phyloP scores from a whole-genome alignment of 202 grass and related monocot species.

The Carex sylvatica region DNA sequence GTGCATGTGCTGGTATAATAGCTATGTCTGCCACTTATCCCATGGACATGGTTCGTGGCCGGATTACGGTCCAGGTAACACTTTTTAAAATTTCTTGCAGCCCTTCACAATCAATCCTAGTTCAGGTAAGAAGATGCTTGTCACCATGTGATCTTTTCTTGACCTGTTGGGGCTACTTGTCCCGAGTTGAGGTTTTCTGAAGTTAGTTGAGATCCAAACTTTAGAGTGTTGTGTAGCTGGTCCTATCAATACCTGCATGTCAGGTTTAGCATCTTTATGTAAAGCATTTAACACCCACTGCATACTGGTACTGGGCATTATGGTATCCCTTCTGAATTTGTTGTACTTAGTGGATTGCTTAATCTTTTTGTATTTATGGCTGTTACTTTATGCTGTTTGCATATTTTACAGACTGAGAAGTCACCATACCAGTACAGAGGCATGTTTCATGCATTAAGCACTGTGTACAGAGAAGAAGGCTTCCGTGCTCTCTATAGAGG shows the following conservation, averaged over 20 bases:
- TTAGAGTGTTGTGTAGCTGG: background rate
- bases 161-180: background rate
- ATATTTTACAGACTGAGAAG: slow-evolving; percentile 65
- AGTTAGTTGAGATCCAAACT: background rate
- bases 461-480: slow-evolving; percentile 95
- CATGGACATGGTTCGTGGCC: slow-evolving; percentile 99
- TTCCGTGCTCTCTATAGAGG: slow-evolving; percentile 95
- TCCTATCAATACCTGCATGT: background rate
- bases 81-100: background rate
- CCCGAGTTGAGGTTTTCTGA: slow-evolving; percentile 8
- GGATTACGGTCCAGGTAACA: slow-evolving; percentile 91
- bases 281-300: background rate
- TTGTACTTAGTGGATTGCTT: background rate
- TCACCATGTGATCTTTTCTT: background rate
- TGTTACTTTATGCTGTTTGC: background rate
- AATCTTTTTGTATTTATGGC: background rate
- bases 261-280: background rate
- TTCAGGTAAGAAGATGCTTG: background rate
- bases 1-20: slow-evolving; percentile 97
- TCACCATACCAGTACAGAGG: slow-evolving; percentile 97
- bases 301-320: background rate
- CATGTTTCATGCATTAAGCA: slow-evolving; percentile 93
- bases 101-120: background rate
- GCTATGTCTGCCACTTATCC: slow-evolving; percentile 99
- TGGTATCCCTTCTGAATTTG: background rate